A percentile compares a stretch with the other conserved stretches of the same genome.
These are phyloP conservation scores for Triticum timopheevii DNA, from an alignment of 176 grass and related monocot genomes.

Conservation along the genomic window DNA sequence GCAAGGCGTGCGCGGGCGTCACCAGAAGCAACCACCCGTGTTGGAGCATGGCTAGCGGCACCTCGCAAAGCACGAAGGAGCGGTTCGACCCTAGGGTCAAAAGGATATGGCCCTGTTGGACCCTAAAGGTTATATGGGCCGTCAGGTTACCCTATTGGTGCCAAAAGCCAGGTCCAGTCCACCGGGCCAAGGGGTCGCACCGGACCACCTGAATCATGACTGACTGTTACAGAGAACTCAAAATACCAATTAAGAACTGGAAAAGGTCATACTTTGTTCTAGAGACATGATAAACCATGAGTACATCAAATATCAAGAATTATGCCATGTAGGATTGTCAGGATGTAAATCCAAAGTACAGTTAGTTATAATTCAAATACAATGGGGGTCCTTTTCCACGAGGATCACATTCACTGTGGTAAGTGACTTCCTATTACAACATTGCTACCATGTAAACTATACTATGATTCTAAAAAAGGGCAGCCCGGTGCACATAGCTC, in stretches of 20 bases:
- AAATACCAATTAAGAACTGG: slow-evolving; percentile 11
- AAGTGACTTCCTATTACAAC: neutral
- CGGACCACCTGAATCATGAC: no score
- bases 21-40: no score
- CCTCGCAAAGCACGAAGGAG: no score
- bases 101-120: no score
- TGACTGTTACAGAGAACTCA: neutral
- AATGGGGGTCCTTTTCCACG: neutral
- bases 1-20: no score
- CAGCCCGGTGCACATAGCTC: no score
- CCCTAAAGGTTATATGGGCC: no score
- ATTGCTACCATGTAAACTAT: slow-evolving; percentile 18
- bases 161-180: no score
- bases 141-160: no score
- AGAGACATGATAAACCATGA: neutral
- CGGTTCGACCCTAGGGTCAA: no score
- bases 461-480: neutral
- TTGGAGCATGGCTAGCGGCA: no score
- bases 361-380: neutral
- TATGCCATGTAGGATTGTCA: neutral
- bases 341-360: slow-evolving; percentile 10
- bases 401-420: neutral
- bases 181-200: no score
- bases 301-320: neutral
- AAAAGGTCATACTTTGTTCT: neutral